Evolutionary conservation across 164 flowering plant genomes (phyloP), one percentile per base, ranked within the genome.

Genomic region (Magnolia changhungtana): DNA sequence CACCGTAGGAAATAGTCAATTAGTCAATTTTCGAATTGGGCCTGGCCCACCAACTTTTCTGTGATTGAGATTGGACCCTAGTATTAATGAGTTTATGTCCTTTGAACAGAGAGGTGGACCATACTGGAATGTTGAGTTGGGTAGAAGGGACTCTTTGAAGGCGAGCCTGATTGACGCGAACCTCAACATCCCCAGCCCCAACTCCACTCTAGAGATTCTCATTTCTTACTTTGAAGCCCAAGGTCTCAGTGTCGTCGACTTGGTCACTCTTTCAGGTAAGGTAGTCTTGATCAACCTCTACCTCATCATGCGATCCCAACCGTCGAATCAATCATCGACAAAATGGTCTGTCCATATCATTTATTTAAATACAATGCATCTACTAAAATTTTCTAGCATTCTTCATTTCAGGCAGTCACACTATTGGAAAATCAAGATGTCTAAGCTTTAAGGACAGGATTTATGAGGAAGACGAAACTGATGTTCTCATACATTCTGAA

Each of bases 41-140:
- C 45, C 6, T 37, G 45, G 7, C 45, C 45, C 45, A 37, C 45
- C 45, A 4, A 37, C 7, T 37, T 37, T 37, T 37, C 45, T 37
- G 45, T 27, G 45, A 3, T 37, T 3, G 45, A 37, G 29, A 37
- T 5, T 37, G 45, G 45, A 5, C 45, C 45, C 29, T 27, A 27
- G 2, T 37, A 3, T 37, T 37, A 37, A 37, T 5, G 45, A 37
- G 45, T 37, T 37, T 37, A 0, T 37, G 7, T 50, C 21, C 14
- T 50, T 50, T n/a, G 66, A 8, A 65, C 69, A 91, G 96, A 89
- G 96, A 85, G 96, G 94, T 1, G 94, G 98, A 20, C 98, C 93
- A 6, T 68, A 79, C n/a, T 93, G 98, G 98, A 73, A 77, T 16
- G 93, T 91, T 31, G 80, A 58, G 75, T 75, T 90, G 51, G 97